A percentile compares a stretch with the other conserved stretches of the same genome.
Evolutionary conservation across 257 asterid species (phyloP).

Genomic region (Capsicum chinense): DNA sequence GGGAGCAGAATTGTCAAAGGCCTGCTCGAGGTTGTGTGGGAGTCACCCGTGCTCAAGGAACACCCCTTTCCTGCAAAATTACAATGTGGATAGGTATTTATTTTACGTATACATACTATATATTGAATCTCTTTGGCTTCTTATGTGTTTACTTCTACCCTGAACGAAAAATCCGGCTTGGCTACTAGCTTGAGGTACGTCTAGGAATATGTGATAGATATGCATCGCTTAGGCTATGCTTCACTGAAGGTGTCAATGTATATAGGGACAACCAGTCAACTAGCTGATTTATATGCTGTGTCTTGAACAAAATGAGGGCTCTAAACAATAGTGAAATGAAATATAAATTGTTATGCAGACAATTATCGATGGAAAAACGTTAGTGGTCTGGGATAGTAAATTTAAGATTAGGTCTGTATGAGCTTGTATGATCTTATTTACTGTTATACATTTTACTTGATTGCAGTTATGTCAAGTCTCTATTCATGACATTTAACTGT

Average conservation of each 20-base stretch:
- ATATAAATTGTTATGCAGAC: not conserved
- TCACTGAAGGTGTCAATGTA: not conserved
- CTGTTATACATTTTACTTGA: too few relatives aligned
- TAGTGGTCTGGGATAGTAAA: too few relatives aligned
- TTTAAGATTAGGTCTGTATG: too few relatives aligned
- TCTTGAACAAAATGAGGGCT: not conserved
- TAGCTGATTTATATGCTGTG: not conserved
- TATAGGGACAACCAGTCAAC: not conserved
- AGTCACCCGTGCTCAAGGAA: not conserved
- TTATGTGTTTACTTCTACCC: not conserved
- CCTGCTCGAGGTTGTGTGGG: not conserved
- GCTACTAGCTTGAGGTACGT: not conserved
- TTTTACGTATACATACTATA: not conserved
- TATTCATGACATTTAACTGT: too few relatives aligned
- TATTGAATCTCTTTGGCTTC: not conserved
- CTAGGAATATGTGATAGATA: not conserved
- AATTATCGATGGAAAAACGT: not conserved
- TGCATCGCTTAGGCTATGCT: not conserved
- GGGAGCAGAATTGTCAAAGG: not conserved
- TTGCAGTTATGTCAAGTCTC: too few relatives aligned
- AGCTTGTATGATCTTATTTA: too few relatives aligned
- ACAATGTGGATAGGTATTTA: conserved; percentile 12
- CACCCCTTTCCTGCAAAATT: not conserved
- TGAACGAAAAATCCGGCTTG: not conserved
- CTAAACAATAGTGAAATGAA: not conserved